phyloP scores from a whole-genome alignment of 108 stramenopile species.

The Cyclotella atomus region DNA sequence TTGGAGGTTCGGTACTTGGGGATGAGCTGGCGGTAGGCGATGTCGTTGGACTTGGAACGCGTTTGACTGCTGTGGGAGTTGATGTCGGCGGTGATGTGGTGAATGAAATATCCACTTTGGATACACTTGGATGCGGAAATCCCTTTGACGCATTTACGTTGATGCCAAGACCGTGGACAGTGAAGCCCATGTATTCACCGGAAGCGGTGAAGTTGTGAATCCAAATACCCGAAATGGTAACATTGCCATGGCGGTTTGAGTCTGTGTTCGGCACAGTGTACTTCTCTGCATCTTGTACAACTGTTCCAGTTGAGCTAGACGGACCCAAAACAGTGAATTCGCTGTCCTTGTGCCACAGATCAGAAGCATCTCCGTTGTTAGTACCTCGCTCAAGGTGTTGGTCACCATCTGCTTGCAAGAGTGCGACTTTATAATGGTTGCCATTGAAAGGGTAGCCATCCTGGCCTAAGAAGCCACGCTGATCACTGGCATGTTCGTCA shows the following conservation, averaged over 20 bases:
- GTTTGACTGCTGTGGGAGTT: neutral
- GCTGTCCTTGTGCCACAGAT: constrained; percentile 47
- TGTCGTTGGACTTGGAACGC: too few relatives aligned
- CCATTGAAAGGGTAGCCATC: constrained; percentile 66
- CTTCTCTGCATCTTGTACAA: neutral
- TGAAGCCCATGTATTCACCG: constrained; percentile 3
- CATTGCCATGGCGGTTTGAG: constrained; percentile 49
- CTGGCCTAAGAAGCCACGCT: constrained; percentile 55
- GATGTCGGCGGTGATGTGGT: neutral
- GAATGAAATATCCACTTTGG: neutral
- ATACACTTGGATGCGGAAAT: neutral
- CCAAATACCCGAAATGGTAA: constrained; percentile 41
- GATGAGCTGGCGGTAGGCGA: neutral
- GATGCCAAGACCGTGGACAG: neutral
- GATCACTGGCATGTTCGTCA: constrained; percentile 47
- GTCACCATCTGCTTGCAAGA: constrained; percentile 72
- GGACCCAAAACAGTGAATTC: constrained; percentile 26
- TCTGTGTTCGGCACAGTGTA: constrained; percentile 39
- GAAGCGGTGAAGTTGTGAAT: constrained; percentile 1
- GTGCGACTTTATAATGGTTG: constrained; percentile 67
- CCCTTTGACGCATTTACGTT: neutral
- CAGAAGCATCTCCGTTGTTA: constrained; percentile 56
- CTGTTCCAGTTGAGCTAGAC: constrained; percentile 26
- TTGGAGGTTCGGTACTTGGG: neutral
- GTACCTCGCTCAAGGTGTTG: constrained; percentile 68